Percentiles rank a stretch among this genome's conserved stretches.
Conservation (phyloP, 176 grass and related monocot species). For the Aegilops speltoides region DNA sequence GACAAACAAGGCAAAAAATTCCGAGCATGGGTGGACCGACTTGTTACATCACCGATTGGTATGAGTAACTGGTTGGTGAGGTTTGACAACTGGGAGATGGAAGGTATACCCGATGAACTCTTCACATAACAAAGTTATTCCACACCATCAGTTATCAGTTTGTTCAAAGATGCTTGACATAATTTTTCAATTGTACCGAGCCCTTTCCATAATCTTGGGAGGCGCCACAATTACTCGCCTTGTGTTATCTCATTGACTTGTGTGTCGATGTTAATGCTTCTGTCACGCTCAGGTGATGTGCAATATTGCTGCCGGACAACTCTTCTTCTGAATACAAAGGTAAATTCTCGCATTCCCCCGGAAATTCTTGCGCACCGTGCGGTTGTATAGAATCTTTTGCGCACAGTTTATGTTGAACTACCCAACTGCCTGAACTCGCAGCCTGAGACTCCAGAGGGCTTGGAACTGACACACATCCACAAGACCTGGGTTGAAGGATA, state of each 20-base stretch:
- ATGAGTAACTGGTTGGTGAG: conserved; percentile 72
- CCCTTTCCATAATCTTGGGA: neutral
- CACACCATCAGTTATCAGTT: neutral
- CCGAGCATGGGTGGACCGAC: conserved; percentile 76
- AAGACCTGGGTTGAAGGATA: conserved; percentile 79
- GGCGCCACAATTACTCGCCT: neutral
- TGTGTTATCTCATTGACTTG: neutral
- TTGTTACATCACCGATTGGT: conserved; percentile 56
- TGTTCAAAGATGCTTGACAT: neutral
- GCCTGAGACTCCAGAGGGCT: conserved; percentile 42
- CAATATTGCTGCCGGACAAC: conserved; percentile 49
- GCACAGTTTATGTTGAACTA: neutral
- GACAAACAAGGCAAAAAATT: conserved; percentile 70
- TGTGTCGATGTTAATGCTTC: neutral
- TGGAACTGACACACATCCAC: conserved; percentile 51
- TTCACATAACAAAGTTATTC: conserved; percentile 14
- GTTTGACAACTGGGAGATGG: conserved; percentile 82
- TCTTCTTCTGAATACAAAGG: conserved; percentile 64
- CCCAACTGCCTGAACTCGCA: conserved; percentile 30
- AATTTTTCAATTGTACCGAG: neutral
- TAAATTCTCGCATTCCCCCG: neutral
- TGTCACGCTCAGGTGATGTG: conserved; percentile 44
- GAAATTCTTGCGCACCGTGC: neutral
- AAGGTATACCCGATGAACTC: conserved; percentile 45
- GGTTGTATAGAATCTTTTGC: neutral